A percentile compares a stretch with the other conserved stretches of the same genome.
Conservation (phyloP, 148 eudicot species). For the Cornus suecica region DNA sequence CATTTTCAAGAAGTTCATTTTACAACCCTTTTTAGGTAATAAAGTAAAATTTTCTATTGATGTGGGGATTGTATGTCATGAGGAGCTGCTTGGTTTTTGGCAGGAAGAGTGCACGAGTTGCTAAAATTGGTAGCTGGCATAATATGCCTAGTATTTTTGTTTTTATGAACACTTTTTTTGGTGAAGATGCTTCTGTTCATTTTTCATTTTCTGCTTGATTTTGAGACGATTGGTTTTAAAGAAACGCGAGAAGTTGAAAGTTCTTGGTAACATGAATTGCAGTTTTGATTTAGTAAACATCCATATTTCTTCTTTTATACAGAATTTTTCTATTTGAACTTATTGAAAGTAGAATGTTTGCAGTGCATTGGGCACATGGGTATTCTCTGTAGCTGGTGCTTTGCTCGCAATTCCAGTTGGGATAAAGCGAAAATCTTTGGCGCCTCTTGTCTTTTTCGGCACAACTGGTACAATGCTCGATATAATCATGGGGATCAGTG, state of each 20-base stretch:
- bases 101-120: no score
- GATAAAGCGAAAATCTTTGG: conserved; percentile 76
- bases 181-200: neutral
- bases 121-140: no score
- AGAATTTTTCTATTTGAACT: neutral
- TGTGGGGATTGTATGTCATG: no score
- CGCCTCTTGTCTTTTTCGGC: conserved; percentile 93
- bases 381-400: conserved; percentile 96
- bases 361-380: conserved; percentile 97
- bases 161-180: neutral
- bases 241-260: neutral
- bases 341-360: conserved; percentile 11
- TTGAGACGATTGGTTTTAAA: neutral
- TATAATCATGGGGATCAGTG: conserved; percentile 85
- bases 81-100: no score
- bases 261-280: neutral
- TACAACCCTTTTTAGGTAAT: neutral
- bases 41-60: no score
- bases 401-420: conserved; percentile 91
- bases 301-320: neutral
- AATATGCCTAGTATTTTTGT: no score
- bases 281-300: neutral
- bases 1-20: no score
- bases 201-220: neutral
- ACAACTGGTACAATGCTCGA: conserved; percentile 98